Evolutionary conservation across 257 asterid species (phyloP), one percentile per base, ranked within the genome.

Genomic region (Hygrophila difformis): DNA sequence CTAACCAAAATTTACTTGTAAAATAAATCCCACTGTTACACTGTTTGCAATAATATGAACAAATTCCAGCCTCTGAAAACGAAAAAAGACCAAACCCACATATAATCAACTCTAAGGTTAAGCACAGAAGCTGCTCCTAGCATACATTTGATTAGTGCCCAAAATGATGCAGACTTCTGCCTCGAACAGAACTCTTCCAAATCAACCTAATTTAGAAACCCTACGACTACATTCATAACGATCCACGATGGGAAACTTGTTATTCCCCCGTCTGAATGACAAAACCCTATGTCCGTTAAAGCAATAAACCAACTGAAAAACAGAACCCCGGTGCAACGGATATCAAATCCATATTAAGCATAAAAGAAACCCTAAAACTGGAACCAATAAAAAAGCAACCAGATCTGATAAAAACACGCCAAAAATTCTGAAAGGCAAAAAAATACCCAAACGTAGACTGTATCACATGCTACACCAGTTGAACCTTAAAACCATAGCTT

Each of bases 381-480:
- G 37, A 38, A 39, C 7, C n/a, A 47, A 45, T 21, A 38, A 39
- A 22, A 38, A n/a, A 5, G 31, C 12, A 53, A 47, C 21, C 56
- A 53, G 67, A 61, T 61, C 56, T 53, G 51, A 39, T 23, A 29
- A 28, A 0, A 19, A n/a, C n/a, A n/a, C n/a, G n/a, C n/a, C n/a
- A n/a, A n/a, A n/a, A n/a, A n/a, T n/a, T n/a, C n/a, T n/a, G n/a
- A n/a, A n/a, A n/a, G n/a, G n/a, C n/a, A n/a, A n/a, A n/a, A n/a
- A n/a, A n/a, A n/a, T n/a, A n/a, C n/a, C n/a, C n/a, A n/a, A n/a
- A n/a, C n/a, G n/a, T n/a, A n/a, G n/a, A n/a, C n/a, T n/a, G n/a
- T n/a, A n/a, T n/a, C n/a, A n/a, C n/a, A n/a, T n/a, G n/a, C n/a
- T n/a, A n/a, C n/a, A n/a, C n/a, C n/a, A n/a, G n/a, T n/a, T n/a